Evolutionary conservation across 345 rosid genomes (phyloP), one percentile per base, ranked within the genome.

Genomic region (Clausena lansium): DNA sequence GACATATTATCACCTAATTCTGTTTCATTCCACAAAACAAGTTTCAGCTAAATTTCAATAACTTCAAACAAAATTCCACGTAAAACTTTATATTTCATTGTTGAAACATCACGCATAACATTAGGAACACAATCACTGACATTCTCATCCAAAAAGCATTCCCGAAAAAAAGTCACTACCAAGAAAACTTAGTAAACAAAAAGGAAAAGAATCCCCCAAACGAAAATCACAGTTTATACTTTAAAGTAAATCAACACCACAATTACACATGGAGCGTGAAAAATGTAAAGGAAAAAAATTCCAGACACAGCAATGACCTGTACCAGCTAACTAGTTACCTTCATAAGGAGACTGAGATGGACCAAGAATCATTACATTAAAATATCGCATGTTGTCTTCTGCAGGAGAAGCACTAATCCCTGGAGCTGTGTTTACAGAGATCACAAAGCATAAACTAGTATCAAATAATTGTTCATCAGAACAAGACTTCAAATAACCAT

Each of bases 351-450:
- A 88, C 62, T 88, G 91, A 13, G 87, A 77, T 57, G 91, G 91
- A 24, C 88, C 91, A 73, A 88, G 88, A 59, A 88, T 85, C 91
- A 88, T 88, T 13, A 85, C 87, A 79, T 84, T 85, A 50, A 88
- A 88, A 77, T 88, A 85, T 10, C 87, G 83, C 91, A 88, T 85
- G 58, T 88, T 88, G 20, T 84, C 91, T 61, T 88, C 91, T 0
- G 87, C 84, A 25, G 89, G 91, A 0, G 91, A 88, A 35, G 91
- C 91, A 79, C 91, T 88, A 47, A 88, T 88, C 58, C 91, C 91
- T 0, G 91, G 89, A 47, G 91, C 89, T 88, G 84, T 88, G 84
- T 33, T 80, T 19, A 32, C 30, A 75, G 41, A 35, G 63, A 80
- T 13, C 55, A 55, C 67, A 38, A 58, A 68, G 63, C 30, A n/a